Base-by-base conservation (phyloP, 139 green algal species). In the Chlamydomonas sp. region DNA sequence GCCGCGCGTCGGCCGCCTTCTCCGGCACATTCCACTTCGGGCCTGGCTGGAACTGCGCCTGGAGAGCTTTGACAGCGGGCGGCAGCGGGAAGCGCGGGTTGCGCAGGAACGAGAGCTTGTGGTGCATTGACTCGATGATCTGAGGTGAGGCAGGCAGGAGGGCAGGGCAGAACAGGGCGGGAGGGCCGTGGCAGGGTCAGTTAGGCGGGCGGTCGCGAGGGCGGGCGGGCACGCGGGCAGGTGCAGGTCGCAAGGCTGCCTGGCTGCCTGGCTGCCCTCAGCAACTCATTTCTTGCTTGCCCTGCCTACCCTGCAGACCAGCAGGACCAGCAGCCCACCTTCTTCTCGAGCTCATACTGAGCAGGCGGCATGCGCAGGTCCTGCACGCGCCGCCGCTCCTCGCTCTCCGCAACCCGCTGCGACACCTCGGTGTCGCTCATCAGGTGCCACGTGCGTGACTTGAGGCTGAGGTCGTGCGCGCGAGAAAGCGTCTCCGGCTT, bases 101-200 rank as follows among this genome's bases (percentile, higher is more conserved):
- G 54, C 81, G 79, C 35, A 85, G 70, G 65, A 88, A 91, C 20
- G 74, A 73, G 0, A 91, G 77, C 72, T 85, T 88, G 65, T 85
- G 79, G 36, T 80, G 72, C 84, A 91, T 90, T 63, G 39, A 77
- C 31, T 79, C 58, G 54, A 91, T 86, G 39, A 89, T 81, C 76
- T 89, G 80, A 68, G 34, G 26, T 13, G 16, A 48, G 60, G 60
- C 8, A 43, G 60, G 31, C 13, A 68, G 34, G 8, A 43, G 24
- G 31, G 60, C 16, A 54, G 43, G 43, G 20, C 13, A 20, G 43
- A 54, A 54, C 16, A 20, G 16, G 20, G 43, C 16, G 16, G 20
- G 43, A 20, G 16, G 20, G 43, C 16, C 43, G 20, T 13, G 43
- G 16, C 13, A 20, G 43, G 16, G 20, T 13, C 16, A 13, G 20